Evolutionary conservation across 2,329 filamentous ascomycete genomes (phyloP).

Genomic region (Paramyrothecium roridum): DNA sequence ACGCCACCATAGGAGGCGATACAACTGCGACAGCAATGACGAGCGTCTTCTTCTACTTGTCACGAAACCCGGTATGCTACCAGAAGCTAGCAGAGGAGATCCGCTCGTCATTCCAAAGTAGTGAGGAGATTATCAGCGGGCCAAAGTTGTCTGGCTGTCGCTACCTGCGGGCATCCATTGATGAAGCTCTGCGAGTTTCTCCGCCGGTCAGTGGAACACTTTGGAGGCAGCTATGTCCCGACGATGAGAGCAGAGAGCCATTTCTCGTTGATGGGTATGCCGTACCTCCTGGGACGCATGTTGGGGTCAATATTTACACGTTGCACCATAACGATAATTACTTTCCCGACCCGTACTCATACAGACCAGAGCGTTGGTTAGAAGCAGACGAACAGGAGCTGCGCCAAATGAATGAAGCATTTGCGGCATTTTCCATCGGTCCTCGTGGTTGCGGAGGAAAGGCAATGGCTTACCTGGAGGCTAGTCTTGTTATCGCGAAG

Average conservation of each 20-base stretch:
- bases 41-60: not conserved
- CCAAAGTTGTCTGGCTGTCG: not conserved
- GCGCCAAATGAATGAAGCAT: not conserved
- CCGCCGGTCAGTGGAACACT: not conserved
- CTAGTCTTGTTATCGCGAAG: not conserved
- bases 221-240: not conserved
- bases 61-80: not conserved
- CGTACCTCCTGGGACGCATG: not conserved
- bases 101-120: not conserved
- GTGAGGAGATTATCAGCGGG: not conserved
- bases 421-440: not conserved
- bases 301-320: not conserved
- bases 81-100: not conserved
- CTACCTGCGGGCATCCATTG: not conserved
- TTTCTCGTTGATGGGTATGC: not conserved
- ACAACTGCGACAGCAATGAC: not conserved
- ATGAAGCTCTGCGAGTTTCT: not conserved
- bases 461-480: not conserved
- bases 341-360: not conserved
- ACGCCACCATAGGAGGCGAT: not conserved
- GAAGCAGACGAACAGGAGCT: not conserved
- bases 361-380: constrained; percentile 1
- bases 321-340: constrained; percentile 1
- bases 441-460: not conserved
- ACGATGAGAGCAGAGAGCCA: not conserved